Base-by-base conservation (phyloP, 202 grass and related monocot genomes). In the Elaeis oleifera region DNA sequence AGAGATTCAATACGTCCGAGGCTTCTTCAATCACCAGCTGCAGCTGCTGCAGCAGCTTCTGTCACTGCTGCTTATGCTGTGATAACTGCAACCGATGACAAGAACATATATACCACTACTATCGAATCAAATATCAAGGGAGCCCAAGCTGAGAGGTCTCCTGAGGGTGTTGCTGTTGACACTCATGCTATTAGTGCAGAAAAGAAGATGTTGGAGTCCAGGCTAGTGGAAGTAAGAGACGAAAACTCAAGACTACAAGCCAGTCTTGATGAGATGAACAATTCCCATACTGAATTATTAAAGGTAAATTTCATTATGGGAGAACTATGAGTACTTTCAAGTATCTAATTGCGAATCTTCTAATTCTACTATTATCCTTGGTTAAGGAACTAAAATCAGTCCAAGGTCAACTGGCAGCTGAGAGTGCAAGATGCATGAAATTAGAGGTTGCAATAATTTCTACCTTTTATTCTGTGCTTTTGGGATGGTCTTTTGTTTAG, bases 61-160 rank as follows among this genome's bases (percentile, higher is more conserved):
- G 94, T 99, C 39, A 80, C 78, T 70, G 85, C 94, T 75, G 94
- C 88, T 58, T 99, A 82, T 81, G 88, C 88, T 68, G 83, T 89
- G 57, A 78, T 88, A 64, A 69, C 76, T 74, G 71, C 71, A 70
- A 83, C 67, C 58, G 73, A 96, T 69, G 82, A 86, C 61, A 92
- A 84, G 61, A 83, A 64, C 53, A 79, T 58, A 71, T 44, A 76
- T 71, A 64, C 76, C 63, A 75, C 66, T 80, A 64, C 54, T 27
- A 74, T 61, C 53, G 76, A 92, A 79, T 71, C 79, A 52, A 65
- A 86, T 63, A 73, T 81, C 58, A 89, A 91, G 64, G 72, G 44
- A 80, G 59, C 64, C 73, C 76, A 86, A 74, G 28, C 73, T 81
- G 64, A 76, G 70, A 74, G 23, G 63, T 74, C 31, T 58, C 75